Conservation (phyloP, 2,329 filamentous ascomycete genomes). For the Verticillium albo-atrum region DNA sequence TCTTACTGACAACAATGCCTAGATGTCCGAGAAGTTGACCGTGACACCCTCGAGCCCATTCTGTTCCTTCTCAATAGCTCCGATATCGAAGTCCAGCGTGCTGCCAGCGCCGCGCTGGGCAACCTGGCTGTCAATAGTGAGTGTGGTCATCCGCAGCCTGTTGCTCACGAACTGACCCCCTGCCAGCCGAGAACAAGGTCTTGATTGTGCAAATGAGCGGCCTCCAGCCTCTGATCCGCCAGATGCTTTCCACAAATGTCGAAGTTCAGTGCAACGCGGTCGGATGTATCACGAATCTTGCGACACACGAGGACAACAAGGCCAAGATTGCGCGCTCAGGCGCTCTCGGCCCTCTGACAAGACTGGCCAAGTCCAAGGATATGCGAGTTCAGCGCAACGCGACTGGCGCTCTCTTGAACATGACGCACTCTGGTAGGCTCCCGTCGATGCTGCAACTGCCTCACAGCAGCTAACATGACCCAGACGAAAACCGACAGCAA, state of each 20-base stretch:
- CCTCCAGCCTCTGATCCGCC: constrained; percentile 84
- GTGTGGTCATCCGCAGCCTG: constrained; percentile 22
- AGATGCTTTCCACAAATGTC: constrained; percentile 97
- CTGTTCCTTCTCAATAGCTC: constrained; percentile 90
- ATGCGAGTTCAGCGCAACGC: constrained; percentile 98
- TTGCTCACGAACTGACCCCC: background rate
- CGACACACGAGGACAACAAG: constrained; percentile 98
- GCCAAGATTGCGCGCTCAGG: constrained; percentile 96
- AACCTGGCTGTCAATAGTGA: constrained; percentile 96
- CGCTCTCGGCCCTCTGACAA: constrained; percentile 83
- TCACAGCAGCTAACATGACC: constrained; percentile 13
- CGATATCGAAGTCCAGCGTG: constrained; percentile 95
- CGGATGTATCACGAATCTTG: constrained; percentile 96
- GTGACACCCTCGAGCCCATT: constrained; percentile 92
- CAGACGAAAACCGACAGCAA: constrained; percentile 96
- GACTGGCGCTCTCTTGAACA: constrained; percentile 92
- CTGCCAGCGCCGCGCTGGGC: constrained; percentile 90
- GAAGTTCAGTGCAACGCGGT: constrained; percentile 99
- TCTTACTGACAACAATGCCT: constrained; percentile 11
- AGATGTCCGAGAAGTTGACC: constrained; percentile 97
- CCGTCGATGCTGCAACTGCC: background rate
- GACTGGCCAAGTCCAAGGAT: constrained; percentile 92
- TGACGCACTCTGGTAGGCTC: constrained; percentile 90
- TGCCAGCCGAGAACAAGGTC: constrained; percentile 90
- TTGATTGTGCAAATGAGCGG: constrained; percentile 91